Conservation (phyloP, 805 yeast genomes). For the Scheffersomyces amazonensis region DNA sequence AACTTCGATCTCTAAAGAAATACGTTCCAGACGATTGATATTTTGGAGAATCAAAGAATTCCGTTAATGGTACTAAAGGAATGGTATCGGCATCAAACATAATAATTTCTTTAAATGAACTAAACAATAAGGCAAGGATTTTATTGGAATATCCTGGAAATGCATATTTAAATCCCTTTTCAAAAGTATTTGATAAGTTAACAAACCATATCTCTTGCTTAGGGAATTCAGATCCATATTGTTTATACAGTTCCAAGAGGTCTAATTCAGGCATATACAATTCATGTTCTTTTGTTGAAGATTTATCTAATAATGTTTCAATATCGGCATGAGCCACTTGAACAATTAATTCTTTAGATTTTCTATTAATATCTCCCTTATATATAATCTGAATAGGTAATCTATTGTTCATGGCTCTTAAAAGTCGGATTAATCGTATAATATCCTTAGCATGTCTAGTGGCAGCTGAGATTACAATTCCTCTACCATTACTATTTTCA, state of each 20-base stretch:
- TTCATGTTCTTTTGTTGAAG: conserved; percentile 11
- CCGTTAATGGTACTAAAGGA: conserved; percentile 24
- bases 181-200: conserved; percentile 18
- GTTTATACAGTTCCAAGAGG: conserved; percentile 9
- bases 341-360: conserved; percentile 18
- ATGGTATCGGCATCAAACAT: conserved; percentile 41
- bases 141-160: conserved; percentile 35
- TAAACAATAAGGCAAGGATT: conserved; percentile 30
- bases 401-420: conserved; percentile 28
- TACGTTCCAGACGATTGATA: conserved; percentile 15
- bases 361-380: conserved; percentile 19
- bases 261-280: conserved; percentile 16
- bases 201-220: conserved; percentile 25
- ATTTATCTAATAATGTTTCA: conserved; percentile 14
- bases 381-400: conserved; percentile 33
- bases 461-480: conserved; percentile 29
- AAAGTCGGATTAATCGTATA: conserved; percentile 20
- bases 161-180: conserved; percentile 11
- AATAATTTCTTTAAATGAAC: conserved; percentile 31
- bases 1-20: conserved; percentile 22
- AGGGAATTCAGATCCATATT: conserved; percentile 20
- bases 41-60: conserved; percentile 13
- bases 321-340: conserved; percentile 14
- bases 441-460: conserved; percentile 21
- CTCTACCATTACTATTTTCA: conserved; percentile 24